These are phyloP conservation scores for Cyclotella distinguenda DNA, from an alignment of 108 stramenopile species.

Conservation along the genomic window DNA sequence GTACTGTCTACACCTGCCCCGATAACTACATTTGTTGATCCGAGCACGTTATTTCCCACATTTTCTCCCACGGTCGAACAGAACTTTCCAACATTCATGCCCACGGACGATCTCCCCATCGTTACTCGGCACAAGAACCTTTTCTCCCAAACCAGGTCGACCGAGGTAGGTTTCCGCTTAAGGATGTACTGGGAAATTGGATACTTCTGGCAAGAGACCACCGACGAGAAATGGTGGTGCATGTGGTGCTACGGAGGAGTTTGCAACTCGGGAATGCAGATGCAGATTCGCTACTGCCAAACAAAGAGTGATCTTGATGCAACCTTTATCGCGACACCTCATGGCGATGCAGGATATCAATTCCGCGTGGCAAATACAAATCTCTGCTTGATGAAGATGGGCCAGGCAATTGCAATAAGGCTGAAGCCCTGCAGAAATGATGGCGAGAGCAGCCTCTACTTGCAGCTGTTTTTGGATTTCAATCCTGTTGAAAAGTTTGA, in stretches of 20 bases:
- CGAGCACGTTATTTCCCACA: too few relatives aligned
- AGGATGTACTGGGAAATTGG: slow-evolving; percentile 42
- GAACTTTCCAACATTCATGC: slow-evolving; percentile 4
- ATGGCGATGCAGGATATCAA: neutral
- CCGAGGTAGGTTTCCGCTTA: slow-evolving; percentile 14
- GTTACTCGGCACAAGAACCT: neutral
- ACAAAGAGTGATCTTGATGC: neutral
- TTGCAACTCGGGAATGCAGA: neutral
- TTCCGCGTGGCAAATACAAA: neutral
- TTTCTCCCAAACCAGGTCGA: neutral
- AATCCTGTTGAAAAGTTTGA: slow-evolving; percentile 15
- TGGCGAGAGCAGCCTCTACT: too few relatives aligned
- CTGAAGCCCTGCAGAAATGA: slow-evolving; percentile 1
- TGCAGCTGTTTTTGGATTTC: slow-evolving; percentile 14
- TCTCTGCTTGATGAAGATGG: slow-evolving; percentile 11
- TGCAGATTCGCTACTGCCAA: slow-evolving; percentile 4
- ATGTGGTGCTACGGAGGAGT: slow-evolving; percentile 5
- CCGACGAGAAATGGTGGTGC: slow-evolving; percentile 17
- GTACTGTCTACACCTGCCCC: too few relatives aligned
- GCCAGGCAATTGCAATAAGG: slow-evolving; percentile 8
- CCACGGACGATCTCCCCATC: neutral
- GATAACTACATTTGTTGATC: too few relatives aligned
- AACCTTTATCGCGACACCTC: neutral
- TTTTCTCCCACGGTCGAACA: too few relatives aligned
- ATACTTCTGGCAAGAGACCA: slow-evolving; percentile 23